Base-by-base conservation (phyloP, 2,329 filamentous ascomycete genomes). In the Cercospora canescens region DNA sequence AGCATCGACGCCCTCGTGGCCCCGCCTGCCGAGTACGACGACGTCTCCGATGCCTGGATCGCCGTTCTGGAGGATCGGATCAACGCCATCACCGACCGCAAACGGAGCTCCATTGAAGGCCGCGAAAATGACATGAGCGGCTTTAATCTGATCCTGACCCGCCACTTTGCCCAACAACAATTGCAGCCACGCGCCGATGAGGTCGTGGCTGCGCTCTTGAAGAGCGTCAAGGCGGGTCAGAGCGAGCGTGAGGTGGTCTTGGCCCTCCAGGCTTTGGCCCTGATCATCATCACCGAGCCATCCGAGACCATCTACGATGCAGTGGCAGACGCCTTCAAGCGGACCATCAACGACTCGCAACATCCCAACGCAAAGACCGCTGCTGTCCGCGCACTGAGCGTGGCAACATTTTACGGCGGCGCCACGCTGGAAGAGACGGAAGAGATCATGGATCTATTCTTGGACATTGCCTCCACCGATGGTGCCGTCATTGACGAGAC, bases 381-480 rank as follows among this genome's bases (percentile, higher is more conserved):
- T 21, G 89, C 91, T 0, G 89, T 96, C n/a, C 87, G 91, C 73
- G 86, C 90, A 12, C 85, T 96, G 61, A 86, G 88, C 37, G 85
- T 91, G n/a, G 87, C 88, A 26, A 87, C 90, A 1, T 87, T 92
- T 71, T 94, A 92, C 71, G 91, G 90, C 16, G 92, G 92, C 1
- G 91, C 90, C 1, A 86, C 87, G 5, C 84, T 87, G 32, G 87
- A 89, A 34, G 89, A 88, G 21, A 74, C 89, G 0, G 82, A 90
- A 45, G 89, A 93, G 35, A 82, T 91, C 55, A 90, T 96, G 83
- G 87, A 89, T 2, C 92, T 90, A 69, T 81, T 94, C 30, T 80
- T 94, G 11, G 91, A 93, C 65, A 92, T 96, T 58, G 82, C 93
- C 18, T 89, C 92, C 67, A 92, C 89, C 7, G 93, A 97, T 71